Base-by-base conservation (phyloP, 2,329 filamentous ascomycete species). In the Sphaerulina musiva region DNA sequence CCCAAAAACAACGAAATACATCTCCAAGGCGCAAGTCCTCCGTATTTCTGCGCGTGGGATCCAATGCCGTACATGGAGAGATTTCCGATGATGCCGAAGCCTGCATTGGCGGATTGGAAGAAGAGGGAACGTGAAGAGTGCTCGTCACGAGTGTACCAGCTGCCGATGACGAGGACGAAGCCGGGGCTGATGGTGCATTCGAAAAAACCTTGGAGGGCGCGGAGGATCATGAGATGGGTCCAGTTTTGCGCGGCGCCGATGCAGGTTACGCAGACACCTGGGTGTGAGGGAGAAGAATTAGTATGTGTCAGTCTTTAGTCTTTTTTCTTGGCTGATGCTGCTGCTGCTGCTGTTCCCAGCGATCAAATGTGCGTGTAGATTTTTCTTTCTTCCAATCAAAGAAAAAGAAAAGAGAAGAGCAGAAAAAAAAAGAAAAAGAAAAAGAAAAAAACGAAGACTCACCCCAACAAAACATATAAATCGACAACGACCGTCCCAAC, bases 121-220 rank as follows among this genome's bases (percentile, higher is more conserved):
- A 72, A 68, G 0, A 72, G 62, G 1, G 68, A 62, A 6, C 70
- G 63, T 7, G 65, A 62, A 2, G 67, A 60, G 47, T 72, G 70
- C 46, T 71, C 70, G 20, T 70, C 64, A 0, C 64, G 64, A 2
- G 62, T 60, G 40, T 72, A 71, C 69, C 69, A 72, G 4, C 60
- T 64, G 0, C 67, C 66, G 36, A 69, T 64, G 14, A 72, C 61
- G 3, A 70, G 59, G 2, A 72, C 60, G 50, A 70, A 71, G 6
- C 68, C 69, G 0, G 70, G 68, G 0, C 62, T 66, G 43, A 72
- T 70, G 4, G 68, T 70, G 51, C 69, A 70, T 51, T 71, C 69
- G 51, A 71, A 72, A 49, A 71, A 64, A 20, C 70, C 69, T 56
- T 71, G 69, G 2, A 72, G 59, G 1, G 62, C 67, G 26, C 69